phyloP scores from a whole-genome alignment of 345 rosid species.

The Camelina hispida region DNA sequence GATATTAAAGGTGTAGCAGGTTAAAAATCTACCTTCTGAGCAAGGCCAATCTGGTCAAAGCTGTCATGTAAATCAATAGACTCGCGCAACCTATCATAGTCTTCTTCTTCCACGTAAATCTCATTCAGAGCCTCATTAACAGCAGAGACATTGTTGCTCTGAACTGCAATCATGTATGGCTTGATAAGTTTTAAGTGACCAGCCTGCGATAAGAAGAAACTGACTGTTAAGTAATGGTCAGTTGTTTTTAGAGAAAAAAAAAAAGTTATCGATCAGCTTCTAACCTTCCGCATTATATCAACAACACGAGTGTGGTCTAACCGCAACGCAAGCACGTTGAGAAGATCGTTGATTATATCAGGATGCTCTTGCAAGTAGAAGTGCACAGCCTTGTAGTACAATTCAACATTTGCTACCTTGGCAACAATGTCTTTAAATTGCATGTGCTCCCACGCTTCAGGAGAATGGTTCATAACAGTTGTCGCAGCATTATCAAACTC shows the following conservation, averaged over 20 bases:
- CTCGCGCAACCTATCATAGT: conserved; percentile 90
- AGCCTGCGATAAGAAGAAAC: conserved; percentile 58
- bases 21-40: conserved; percentile 67
- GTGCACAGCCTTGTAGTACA: conserved; percentile 97
- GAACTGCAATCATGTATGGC: conserved; percentile 98
- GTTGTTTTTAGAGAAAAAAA: neutral
- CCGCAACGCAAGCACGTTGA: conserved; percentile 90
- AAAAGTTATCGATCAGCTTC: neutral
- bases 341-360: conserved; percentile 89
- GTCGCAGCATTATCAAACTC: conserved; percentile 99
- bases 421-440: conserved; percentile 92
- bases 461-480: conserved; percentile 98
- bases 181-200: conserved; percentile 91
- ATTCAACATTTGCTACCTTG: conserved; percentile 94
- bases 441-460: conserved; percentile 99
- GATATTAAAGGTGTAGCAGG: conserved; percentile 2
- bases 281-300: conserved; percentile 96
- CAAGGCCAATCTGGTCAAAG: conserved; percentile 92
- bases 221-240: conserved; percentile 2
- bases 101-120: conserved; percentile 94
- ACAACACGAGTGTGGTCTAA: conserved; percentile 98
- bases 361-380: conserved; percentile 99
- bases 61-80: conserved; percentile 91
- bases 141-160: conserved; percentile 92
- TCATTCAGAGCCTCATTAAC: conserved; percentile 94